Base-by-base conservation (phyloP, 2,329 filamentous ascomycete genomes). In the Exophiala oligosperma region DNA sequence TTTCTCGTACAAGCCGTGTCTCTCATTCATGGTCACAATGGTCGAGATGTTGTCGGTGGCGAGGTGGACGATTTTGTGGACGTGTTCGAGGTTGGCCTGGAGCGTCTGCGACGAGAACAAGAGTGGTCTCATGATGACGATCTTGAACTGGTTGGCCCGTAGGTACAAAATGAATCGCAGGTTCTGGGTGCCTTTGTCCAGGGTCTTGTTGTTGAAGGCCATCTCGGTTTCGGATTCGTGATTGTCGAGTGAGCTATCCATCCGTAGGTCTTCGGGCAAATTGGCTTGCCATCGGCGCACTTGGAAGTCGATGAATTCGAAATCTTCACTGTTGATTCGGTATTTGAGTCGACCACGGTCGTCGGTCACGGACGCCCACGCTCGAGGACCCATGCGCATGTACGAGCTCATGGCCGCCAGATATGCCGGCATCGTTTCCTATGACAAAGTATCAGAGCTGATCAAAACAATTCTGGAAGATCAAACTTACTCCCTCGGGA, bases 141-240 rank as follows among this genome's bases (percentile, higher is more conserved):
- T 55, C 48, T 50, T 54, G 52, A 59, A 59, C 24, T 59, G 56
- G 21, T 59, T 54, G 11, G 56, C 56, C 2, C 56, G 52, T n/a
- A 59, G 29, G 40, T 55, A 59, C 14, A 59, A 28, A 5, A 59
- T 47, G 29, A 37, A 59, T 8, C 51, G 46, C 17, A 59, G 44
- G 23, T 51, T n/a, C 23, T 47, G 56, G 8, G 52, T 55, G 6
- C 38, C 51, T 38, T 47, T 52, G 29, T 59, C 52, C 2, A 40
- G 38, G 1, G 44, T 5, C 3, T 46, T 17, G 17, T 32, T 54
- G 21, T 4, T 17, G 9, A 35, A 35, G 2, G 32, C 32, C 8
- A 35, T 6, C 32, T 29, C 48, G 46, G 28, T 24, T 43, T 48
- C 9, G 17, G 17, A 17, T 17, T 17, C 17, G 17, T 17, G 17